Conservation (phyloP, 108 stramenopile genomes). For the Discostella stelligeroides region DNA sequence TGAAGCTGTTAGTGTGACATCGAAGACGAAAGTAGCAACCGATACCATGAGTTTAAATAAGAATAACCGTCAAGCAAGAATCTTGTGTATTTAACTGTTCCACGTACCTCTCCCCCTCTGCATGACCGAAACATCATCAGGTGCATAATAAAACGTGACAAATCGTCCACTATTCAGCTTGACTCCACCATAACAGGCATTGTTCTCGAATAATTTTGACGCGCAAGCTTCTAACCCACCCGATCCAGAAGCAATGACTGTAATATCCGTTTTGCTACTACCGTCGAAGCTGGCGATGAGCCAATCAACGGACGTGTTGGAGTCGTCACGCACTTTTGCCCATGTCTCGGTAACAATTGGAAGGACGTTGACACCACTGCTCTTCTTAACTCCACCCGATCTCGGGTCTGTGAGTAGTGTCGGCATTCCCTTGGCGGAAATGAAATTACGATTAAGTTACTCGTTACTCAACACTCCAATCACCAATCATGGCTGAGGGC, state of each 20-base stretch:
- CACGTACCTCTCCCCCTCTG: slow-evolving; percentile 53
- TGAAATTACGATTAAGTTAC: no score
- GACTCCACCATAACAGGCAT: slow-evolving; percentile 71
- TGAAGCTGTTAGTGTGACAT: no score
- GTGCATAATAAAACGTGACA: slow-evolving; percentile 69
- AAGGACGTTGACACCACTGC: slow-evolving; percentile 72
- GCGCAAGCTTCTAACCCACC: slow-evolving; percentile 73
- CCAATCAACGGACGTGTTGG: slow-evolving; percentile 68
- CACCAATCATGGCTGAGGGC: no score
- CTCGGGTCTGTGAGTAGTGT: slow-evolving; percentile 72
- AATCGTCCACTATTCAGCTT: slow-evolving; percentile 67
- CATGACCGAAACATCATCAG: slow-evolving; percentile 68
- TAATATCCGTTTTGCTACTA: slow-evolving; percentile 78
- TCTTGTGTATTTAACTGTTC: no score
- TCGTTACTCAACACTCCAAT: no score
- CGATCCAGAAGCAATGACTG: slow-evolving; percentile 59
- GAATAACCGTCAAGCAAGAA: no score
- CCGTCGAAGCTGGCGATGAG: slow-evolving; percentile 75
- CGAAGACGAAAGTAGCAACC: no score
- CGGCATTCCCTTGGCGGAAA: not conserved
- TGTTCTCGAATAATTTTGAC: slow-evolving; percentile 42
- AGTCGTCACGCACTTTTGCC: slow-evolving; percentile 72
- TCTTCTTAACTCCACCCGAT: slow-evolving; percentile 70
- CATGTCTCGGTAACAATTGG: slow-evolving; percentile 58
- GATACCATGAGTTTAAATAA: no score